Base-by-base conservation (phyloP, 2,329 filamentous ascomycete species). In the Septoria petroselini region DNA sequence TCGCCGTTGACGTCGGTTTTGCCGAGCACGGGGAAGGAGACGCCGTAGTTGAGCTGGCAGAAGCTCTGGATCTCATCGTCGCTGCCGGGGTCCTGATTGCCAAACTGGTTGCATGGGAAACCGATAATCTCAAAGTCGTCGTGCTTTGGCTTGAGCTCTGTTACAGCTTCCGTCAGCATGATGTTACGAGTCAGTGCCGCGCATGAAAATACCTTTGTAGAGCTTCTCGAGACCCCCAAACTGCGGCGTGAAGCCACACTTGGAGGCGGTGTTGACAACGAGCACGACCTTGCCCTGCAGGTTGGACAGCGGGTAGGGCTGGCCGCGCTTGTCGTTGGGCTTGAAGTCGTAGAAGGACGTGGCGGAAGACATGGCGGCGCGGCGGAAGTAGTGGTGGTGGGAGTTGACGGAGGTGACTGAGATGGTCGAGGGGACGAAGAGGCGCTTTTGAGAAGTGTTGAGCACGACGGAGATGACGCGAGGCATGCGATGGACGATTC, bases 101-200 rank as follows among this genome's bases (percentile, higher is more conserved):
- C 88, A 73, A 98, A 98, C 74, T 98, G 93, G 79, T 97, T 98
- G 84, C 91, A 97, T 50, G 93, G 93, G 76, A 98, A 97, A 63
- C 91, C 93, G 67, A 98, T 79, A 73, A 98, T 83, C 65, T 83
- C 78, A 69, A 98, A 93, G 58, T 88, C 82, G 25, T 77, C 79
- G 76, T 94, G 76, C 65, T 81, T 77, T 59, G 76, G 76, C 62
- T 81, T 82, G 67, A 96, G 65, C 43, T 75, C 71, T 65, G 58
- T 12, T 38, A 37, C 15, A 4, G 15, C 5, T 8, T 18, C 11
- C 31, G 43, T 47, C 43, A 47, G 35, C 27, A 23, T 39, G 23
- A n/a, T 5, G 8, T 15, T 23, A 30, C 18, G 27, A 31, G 37
- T 45, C 30, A 42, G 40, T 33, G 37, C 31, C 21, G 37, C 14